phyloP scores from a whole-genome alignment of 1,284 basidiomycete species.

The Boletus austroedulis region DNA sequence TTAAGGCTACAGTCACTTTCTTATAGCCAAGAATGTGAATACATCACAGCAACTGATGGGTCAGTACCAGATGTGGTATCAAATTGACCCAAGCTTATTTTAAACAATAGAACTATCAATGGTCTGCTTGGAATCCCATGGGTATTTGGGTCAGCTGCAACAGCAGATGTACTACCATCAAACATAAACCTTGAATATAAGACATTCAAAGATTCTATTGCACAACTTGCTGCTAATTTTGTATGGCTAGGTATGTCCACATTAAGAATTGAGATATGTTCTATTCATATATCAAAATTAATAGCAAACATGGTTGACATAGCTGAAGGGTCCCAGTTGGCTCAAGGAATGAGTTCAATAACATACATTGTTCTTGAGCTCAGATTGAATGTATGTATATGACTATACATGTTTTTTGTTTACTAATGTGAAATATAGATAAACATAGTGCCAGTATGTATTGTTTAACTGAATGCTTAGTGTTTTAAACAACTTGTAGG shows the following conservation, averaged over 20 bases:
- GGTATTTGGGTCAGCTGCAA: not conserved
- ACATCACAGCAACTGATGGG: not conserved
- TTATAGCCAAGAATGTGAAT: not conserved
- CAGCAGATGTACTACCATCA: not conserved
- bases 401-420: not conserved
- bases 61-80: not conserved
- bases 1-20: not conserved
- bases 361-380: not conserved
- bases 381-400: constrained; percentile 17
- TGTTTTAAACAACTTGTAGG: not conserved
- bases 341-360: not conserved
- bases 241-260: constrained; percentile 14
- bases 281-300: not conserved
- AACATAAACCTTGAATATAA: not conserved
- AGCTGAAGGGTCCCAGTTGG: not conserved
- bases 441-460: not conserved
- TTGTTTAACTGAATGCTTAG: not conserved
- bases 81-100: not conserved
- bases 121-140: not conserved
- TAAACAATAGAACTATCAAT: not conserved
- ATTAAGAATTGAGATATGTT: not conserved
- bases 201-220: constrained; percentile 4
- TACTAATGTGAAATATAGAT: not conserved
- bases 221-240: constrained; percentile 4
- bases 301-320: not conserved